These are phyloP conservation scores for Epichloe festucae DNA, from an alignment of 2,329 filamentous ascomycete genomes.

Conservation along the genomic window DNA sequence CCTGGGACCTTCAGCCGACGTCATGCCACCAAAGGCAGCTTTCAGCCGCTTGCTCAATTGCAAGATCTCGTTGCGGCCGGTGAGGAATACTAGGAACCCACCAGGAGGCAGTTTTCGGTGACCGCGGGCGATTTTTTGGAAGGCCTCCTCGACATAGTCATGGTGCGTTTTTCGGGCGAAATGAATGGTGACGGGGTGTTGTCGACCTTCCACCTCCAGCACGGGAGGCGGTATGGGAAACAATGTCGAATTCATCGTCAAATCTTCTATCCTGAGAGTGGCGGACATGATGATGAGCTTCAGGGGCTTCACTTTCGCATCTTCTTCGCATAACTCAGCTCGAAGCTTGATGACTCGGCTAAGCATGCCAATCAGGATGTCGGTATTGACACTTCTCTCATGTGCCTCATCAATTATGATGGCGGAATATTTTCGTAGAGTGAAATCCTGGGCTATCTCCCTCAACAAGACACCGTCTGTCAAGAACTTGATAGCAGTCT, in stretches of 20 bases:
- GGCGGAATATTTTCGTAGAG: constrained; percentile 78
- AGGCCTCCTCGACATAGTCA: constrained; percentile 86
- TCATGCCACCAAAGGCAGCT: constrained; percentile 47
- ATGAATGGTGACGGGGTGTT: constrained; percentile 81
- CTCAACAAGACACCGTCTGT: constrained; percentile 91
- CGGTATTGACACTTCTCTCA: constrained; percentile 93
- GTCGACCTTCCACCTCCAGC: constrained; percentile 79
- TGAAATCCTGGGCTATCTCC: constrained; percentile 81
- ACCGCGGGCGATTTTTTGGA: constrained; percentile 65
- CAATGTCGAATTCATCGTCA: constrained; percentile 69
- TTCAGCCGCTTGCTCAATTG: constrained; percentile 71
- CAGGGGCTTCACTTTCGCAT: constrained; percentile 59
- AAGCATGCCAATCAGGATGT: constrained; percentile 94
- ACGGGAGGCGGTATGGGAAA: constrained; percentile 71
- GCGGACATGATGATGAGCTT: constrained; percentile 98
- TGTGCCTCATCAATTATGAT: constrained; percentile 96
- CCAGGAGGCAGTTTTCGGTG: constrained; percentile 84
- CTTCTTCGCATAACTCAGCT: constrained; percentile 58
- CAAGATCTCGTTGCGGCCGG: constrained; percentile 82
- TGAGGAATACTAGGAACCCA: constrained; percentile 87
- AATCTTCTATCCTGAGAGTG: constrained; percentile 79
- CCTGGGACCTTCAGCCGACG: constrained; percentile 45
- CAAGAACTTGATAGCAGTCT: constrained; percentile 96
- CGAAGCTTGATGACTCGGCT: constrained; percentile 82
- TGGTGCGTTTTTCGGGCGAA: constrained; percentile 71